These are phyloP conservation scores for Xerocomellus intermedius DNA, from an alignment of 768 basidiomycete species.

Conservation along the genomic window DNA sequence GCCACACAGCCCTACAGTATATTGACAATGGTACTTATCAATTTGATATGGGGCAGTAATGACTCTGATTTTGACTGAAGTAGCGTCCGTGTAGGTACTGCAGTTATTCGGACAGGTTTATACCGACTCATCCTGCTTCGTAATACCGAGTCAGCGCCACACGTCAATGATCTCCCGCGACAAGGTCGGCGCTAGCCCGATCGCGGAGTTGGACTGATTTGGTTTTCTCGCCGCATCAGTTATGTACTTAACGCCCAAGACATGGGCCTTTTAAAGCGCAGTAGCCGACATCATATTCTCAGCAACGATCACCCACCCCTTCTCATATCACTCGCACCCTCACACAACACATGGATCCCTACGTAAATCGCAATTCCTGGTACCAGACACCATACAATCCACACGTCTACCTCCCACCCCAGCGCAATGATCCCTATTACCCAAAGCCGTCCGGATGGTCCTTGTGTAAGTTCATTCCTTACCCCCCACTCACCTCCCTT, in stretches of 20 bases:
- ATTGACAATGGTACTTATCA: not conserved
- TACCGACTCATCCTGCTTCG: not conserved
- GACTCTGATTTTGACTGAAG: conserved; percentile 1
- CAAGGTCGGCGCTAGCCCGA: not conserved
- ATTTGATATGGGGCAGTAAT: not conserved
- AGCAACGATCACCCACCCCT: not conserved
- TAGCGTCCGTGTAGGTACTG: not conserved
- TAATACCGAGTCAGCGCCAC: not conserved
- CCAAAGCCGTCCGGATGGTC: conserved; percentile 16
- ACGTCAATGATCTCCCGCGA: not conserved
- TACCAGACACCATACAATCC: conserved; percentile 31
- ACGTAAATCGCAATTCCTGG: conserved; percentile 19
- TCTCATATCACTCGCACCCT: conserved; percentile 2
- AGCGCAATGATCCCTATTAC: conserved; percentile 12
- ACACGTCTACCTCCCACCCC: conserved; percentile 29
- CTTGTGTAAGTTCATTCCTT: conserved; percentile 8
- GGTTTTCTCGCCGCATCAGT: not conserved
- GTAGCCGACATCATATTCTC: not conserved
- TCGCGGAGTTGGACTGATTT: conserved; percentile 8
- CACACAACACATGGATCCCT: conserved; percentile 24
- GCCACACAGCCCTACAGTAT: not conserved
- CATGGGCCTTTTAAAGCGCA: conserved; percentile 9
- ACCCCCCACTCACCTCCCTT: not conserved
- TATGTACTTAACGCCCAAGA: conserved; percentile 7
- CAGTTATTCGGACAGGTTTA: not conserved